Conservation (phyloP, 2,329 filamentous ascomycete genomes). For the Cephalotrichum gorgonifer region DNA sequence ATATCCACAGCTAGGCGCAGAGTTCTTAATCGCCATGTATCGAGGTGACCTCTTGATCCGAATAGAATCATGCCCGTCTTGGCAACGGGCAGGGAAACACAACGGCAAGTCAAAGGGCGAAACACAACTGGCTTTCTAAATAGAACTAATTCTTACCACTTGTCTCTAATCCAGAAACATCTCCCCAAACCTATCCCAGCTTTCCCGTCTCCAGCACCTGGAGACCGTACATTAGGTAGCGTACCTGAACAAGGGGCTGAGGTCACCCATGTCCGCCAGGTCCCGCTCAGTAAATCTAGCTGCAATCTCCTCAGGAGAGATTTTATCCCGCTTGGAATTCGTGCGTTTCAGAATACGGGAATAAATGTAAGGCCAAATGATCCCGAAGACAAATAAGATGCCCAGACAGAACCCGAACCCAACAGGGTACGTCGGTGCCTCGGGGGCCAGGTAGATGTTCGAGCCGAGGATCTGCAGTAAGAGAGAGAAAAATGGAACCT, state of each 20-base stretch:
- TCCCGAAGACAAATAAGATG: slow-evolving; percentile 8
- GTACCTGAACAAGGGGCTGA: slow-evolving; percentile 20
- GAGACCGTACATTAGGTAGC: slow-evolving; percentile 11
- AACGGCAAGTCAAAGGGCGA: no score
- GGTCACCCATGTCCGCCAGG: slow-evolving; percentile 19
- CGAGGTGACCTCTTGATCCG: no score
- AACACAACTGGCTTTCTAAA: no score
- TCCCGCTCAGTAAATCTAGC: slow-evolving; percentile 17
- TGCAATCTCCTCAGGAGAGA: slow-evolving; percentile 15
- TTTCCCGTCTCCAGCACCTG: no score
- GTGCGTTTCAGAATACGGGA: slow-evolving; percentile 6
- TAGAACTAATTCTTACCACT: neutral
- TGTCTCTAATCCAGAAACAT: neutral
- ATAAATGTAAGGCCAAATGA: slow-evolving; percentile 9
- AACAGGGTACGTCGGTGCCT: neutral
- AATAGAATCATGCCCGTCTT: no score
- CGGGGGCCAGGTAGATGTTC: neutral
- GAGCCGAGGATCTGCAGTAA: neutral
- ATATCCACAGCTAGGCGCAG: no score
- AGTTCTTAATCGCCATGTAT: no score
- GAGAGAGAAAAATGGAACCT: no score
- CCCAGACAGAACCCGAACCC: slow-evolving; percentile 3
- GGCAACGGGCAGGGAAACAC: no score
- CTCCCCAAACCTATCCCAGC: neutral
- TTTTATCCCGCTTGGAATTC: slow-evolving; percentile 15